A percentile compares a stretch with the other conserved stretches of the same genome.
Evolutionary conservation across 1,139 yeast genomes (phyloP).

Genomic region (Nakaseomyces nivariensis): DNA sequence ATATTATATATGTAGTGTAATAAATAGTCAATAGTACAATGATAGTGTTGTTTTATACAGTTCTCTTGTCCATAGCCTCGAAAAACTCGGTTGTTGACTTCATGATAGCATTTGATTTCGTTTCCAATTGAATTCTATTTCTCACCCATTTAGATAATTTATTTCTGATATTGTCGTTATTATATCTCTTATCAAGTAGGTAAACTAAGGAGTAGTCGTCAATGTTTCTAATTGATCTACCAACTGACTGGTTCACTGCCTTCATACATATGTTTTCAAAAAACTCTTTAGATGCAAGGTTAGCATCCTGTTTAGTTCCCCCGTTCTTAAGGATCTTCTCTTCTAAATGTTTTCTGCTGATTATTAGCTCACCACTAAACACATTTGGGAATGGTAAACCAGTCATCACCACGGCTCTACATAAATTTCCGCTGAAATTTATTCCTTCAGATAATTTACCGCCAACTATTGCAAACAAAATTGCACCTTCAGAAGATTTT

Average conservation of each 20-base stretch:
- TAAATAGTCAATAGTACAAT: no score
- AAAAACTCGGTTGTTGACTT: slow-evolving; percentile 17
- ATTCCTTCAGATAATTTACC: slow-evolving; percentile 94
- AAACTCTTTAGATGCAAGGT: slow-evolving; percentile 33
- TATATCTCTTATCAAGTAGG: slow-evolving; percentile 60
- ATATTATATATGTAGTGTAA: not conserved
- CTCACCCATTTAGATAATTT: slow-evolving; percentile 78
- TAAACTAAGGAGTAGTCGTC: slow-evolving; percentile 72
- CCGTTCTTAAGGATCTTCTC: slow-evolving; percentile 27
- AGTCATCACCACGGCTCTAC: slow-evolving; percentile 78
- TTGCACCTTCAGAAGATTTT: slow-evolving; percentile 41
- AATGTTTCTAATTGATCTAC: slow-evolving; percentile 80
- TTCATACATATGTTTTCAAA: slow-evolving; percentile 87
- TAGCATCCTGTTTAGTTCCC: slow-evolving; percentile 22
- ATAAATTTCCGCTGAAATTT: slow-evolving; percentile 76
- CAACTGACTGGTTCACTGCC: slow-evolving; percentile 87
- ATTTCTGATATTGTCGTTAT: slow-evolving; percentile 37
- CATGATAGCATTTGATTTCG: slow-evolving; percentile 14
- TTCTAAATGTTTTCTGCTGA: slow-evolving; percentile 61
- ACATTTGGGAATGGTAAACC: slow-evolving; percentile 90
- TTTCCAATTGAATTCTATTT: slow-evolving; percentile 30
- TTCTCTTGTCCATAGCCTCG: not conserved
- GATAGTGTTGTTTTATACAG: not conserved
- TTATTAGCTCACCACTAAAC: slow-evolving; percentile 71
- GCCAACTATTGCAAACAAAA: slow-evolving; percentile 79